Base-by-base conservation (phyloP, 257 asterid genomes). In the Scutellaria baicalensis region DNA sequence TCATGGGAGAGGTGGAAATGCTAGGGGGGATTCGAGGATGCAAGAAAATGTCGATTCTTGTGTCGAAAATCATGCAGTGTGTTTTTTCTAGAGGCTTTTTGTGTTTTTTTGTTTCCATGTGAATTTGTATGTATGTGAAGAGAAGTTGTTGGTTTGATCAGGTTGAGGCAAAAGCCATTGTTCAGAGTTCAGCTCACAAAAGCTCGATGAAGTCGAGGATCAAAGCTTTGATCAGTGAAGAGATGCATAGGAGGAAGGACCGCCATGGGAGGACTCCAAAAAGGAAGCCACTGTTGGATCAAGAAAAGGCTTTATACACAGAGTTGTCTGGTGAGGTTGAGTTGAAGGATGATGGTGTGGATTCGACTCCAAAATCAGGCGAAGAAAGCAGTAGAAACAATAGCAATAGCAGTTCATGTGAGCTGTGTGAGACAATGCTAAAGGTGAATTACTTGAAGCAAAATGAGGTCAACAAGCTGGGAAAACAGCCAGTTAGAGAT, bases 191-290 rank as follows among this genome's bases (percentile, higher is more conserved):
- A 35, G 58, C 74, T 33, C 86, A 76, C 33, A 90, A 82, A 74
- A 80, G 70, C 86, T 88, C 97, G 3, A 84, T 85, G 89, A 86
- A 68, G 76, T 85, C 96, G 5, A 76, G 89, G 49, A 59, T 93
- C 75, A 86, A 78, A 68, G 86, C 96, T 38, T 60, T 88, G 75
- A 81, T 91, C 23, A 50, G 82, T 0, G 92, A 84, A 7, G 96
- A 93, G 76, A 74, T 77, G 74, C 54, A 77, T 5, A 80, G 70
- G 52, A 80, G 75, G 57, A 88, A 72, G 70, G 81, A 78, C 27
- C 83, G 87, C 16, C 95, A 85, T 71, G 74, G 63, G n/a, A 80
- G 97, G 40, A 87, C 77, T 76, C 91, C 98, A 0, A 56, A 55
- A 1, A 64, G 76, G 35, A 44, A 68, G 35, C 49, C 82, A 38